These are phyloP conservation scores for Phytophthora constricta DNA, from an alignment of 352 stramenopile species.

Conservation along the genomic window DNA sequence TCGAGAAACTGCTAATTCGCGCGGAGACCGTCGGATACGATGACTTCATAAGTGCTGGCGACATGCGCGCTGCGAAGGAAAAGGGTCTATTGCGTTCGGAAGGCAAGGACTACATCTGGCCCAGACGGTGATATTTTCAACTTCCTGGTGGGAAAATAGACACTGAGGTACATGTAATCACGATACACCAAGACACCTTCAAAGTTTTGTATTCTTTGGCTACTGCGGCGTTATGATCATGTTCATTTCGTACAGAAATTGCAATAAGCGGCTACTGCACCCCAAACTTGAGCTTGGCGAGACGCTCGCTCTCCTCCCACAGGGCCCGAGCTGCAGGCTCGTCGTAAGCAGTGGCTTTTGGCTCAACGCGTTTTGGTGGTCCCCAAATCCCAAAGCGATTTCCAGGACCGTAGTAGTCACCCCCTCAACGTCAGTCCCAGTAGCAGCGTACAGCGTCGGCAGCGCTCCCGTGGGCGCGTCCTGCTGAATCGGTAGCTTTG, in stretches of 20 bases:
- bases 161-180: not conserved
- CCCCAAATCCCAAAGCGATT: conserved; percentile 46
- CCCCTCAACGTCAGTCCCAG: conserved; percentile 29
- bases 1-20: conserved; percentile 87
- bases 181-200: no score
- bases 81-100: conserved; percentile 94
- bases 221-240: no score
- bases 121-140: conserved; percentile 98
- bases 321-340: conserved; percentile 20
- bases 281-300: conserved; percentile 32
- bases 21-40: conserved; percentile 97
- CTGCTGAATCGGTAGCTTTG: conserved; percentile 11
- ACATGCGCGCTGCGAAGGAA: conserved; percentile 95
- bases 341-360: conserved; percentile 16
- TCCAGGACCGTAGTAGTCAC: conserved; percentile 55
- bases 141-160: conserved; percentile 90
- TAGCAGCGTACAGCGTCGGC: conserved; percentile 53
- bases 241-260: no score
- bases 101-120: conserved; percentile 98
- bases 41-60: conserved; percentile 94
- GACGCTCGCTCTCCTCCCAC: conserved; percentile 39
- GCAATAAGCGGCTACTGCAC: conserved; percentile 8
- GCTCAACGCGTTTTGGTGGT: conserved; percentile 33
- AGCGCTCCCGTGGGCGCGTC: conserved; percentile 37
- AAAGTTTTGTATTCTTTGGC: no score